Evolutionary conservation across 805 yeast species (phyloP).

Genomic region (Pichia californica): DNA sequence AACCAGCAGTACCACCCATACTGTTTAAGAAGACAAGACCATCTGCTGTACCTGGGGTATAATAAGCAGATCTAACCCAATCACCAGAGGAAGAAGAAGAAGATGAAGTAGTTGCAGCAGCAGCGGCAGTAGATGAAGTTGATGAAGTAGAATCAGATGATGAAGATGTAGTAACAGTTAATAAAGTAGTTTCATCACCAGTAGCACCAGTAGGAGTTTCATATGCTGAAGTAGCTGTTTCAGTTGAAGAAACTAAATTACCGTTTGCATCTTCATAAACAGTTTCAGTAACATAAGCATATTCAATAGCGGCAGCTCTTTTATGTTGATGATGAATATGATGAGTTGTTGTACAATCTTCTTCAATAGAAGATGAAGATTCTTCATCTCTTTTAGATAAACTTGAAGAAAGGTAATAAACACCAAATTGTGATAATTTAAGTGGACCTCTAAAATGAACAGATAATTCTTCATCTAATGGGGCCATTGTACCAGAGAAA

Average conservation of each 20-base stretch:
- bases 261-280: constrained; percentile 63
- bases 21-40: constrained; percentile 82
- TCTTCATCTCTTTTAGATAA: constrained; percentile 27
- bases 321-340: constrained; percentile 45
- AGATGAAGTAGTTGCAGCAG: constrained; percentile 22
- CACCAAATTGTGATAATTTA: constrained; percentile 78
- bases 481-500: constrained; percentile 70
- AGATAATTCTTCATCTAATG: constrained; percentile 80
- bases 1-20: constrained; percentile 74
- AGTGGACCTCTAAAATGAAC: constrained; percentile 90
- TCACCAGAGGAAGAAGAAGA: constrained; percentile 37
- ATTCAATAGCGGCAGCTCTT: constrained; percentile 58
- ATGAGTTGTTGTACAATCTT: constrained; percentile 40
- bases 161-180: constrained; percentile 17
- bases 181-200: not conserved
- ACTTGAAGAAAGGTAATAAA: constrained; percentile 61
- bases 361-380: constrained; percentile 29
- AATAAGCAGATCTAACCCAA: constrained; percentile 77
- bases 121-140: constrained; percentile 18
- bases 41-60: constrained; percentile 51
- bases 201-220: constrained; percentile 20
- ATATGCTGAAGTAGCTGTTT: constrained; percentile 21
- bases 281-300: constrained; percentile 72
- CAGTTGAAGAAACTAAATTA: constrained; percentile 27
- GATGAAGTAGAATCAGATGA: constrained; percentile 29